A percentile compares a stretch with the other conserved stretches of the same genome.
These are phyloP conservation scores for Clavispora phyllophila DNA, from an alignment of 805 yeast species.

Conservation along the genomic window DNA sequence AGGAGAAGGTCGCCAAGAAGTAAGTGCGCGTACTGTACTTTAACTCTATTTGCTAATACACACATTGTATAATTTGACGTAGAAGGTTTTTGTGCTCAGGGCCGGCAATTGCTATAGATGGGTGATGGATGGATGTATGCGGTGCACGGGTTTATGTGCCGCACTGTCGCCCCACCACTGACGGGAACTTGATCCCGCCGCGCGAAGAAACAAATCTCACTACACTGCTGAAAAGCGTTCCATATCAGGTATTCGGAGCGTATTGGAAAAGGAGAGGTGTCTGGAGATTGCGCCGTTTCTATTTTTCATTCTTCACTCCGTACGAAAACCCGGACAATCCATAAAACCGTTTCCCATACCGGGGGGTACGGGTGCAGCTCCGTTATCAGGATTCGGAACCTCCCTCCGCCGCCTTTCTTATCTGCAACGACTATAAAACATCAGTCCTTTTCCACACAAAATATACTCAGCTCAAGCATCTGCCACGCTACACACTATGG, in stretches of 20 bases:
- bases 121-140: too few species aligned
- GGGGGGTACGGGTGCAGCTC: neutral
- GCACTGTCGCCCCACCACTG: neutral
- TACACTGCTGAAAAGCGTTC: too few species aligned
- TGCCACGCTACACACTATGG: constrained; percentile 29
- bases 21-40: neutral
- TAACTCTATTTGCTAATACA: constrained; percentile 1
- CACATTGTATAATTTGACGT: neutral
- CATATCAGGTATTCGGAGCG: too few species aligned
- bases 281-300: too few species aligned
- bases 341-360: too few species aligned
- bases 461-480: neutral
- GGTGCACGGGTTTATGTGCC: neutral
- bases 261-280: too few species aligned
- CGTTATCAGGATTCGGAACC: neutral
- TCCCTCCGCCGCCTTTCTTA: neutral
- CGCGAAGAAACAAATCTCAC: too few species aligned
- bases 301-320: too few species aligned
- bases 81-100: too few species aligned
- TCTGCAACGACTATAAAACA: neutral
- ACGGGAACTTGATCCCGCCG: neutral
- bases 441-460: neutral
- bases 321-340: too few species aligned
- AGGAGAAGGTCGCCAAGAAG: constrained; percentile 48
- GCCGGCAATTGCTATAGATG: too few species aligned